These are phyloP conservation scores for Picea sitchensis DNA, from an alignment of 75 land plant genomes.

Conservation along the genomic window DNA sequence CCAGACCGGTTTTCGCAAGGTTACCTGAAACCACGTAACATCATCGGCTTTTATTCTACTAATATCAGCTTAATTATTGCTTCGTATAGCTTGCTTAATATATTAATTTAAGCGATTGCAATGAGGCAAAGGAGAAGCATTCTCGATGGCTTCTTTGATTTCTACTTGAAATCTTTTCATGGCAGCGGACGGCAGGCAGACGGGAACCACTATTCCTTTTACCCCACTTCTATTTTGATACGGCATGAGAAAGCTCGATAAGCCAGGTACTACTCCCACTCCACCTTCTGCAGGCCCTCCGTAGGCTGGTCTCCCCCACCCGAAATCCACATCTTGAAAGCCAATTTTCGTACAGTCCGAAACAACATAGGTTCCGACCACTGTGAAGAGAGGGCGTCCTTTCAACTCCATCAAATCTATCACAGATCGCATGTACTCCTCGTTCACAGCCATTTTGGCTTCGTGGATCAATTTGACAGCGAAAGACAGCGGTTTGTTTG, in stretches of 20 bases:
- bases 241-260: conserved; percentile 30
- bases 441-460: conserved; percentile 32
- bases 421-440: conserved; percentile 61
- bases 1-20: too few species aligned
- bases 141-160: background rate
- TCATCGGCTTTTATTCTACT: too few species aligned
- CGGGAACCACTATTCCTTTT: conserved; percentile 27
- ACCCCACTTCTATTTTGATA: conserved; percentile 21
- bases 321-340: conserved; percentile 53
- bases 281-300: conserved; percentile 31
- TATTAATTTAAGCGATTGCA: too few species aligned
- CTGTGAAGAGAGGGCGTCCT: conserved; percentile 20
- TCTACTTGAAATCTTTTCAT: conserved; percentile 31
- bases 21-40: too few species aligned
- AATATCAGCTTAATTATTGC: too few species aligned
- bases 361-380: conserved; percentile 17
- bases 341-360: conserved; percentile 27
- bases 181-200: conserved; percentile 30
- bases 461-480: conserved; percentile 34
- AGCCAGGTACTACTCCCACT: conserved; percentile 29
- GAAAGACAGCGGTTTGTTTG: conserved; percentile 26
- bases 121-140: too few species aligned
- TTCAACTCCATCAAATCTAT: conserved; percentile 55
- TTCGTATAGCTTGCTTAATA: too few species aligned
- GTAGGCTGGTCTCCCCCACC: conserved; percentile 62